Base-by-base conservation (phyloP, 371 early-diverging fungal species). In the Apophysomyces trapeziformis region DNA sequence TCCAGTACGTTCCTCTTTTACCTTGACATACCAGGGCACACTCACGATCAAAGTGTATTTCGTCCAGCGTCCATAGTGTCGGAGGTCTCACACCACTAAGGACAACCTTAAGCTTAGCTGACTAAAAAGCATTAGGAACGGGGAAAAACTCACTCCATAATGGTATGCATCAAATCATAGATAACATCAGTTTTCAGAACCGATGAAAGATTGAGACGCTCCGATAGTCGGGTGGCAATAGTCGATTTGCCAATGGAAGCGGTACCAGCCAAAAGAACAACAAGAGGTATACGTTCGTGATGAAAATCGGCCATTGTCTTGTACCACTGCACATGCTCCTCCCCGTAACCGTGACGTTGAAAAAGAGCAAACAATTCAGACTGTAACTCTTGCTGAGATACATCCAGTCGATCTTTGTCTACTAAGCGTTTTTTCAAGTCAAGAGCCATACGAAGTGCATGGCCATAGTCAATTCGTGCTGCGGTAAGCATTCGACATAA, bases 371-470 rank as follows among this genome's bases (percentile, higher is more conserved):
- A 79, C 26, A 79, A 56, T 43, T 78, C 70, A 16, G 38, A 45
- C 54, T 79, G 72, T 36, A 79, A 50, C 9, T 72, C 65, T 56
- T 66, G 32, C 44, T 79, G 79, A 5, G 79, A 65, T 11, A 78
- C 61, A 11, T 68, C 68, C 37, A 79, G 58, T 59, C 67, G 64
- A 5, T 36, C 57, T 26, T 71, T 70, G 36, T 79, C 79, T 7
- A 79, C 79, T 0, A 79, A 65, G 21, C 71, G 66, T 43, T 79
- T 79, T 45, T 79, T 79, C 5, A 79, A 66, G 47, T 79, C 79
- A 13, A 79, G 76, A 8, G 79, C 78, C 58, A 79, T 79, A n/a
- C 78, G 74, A 5, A 79, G 45, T 6, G 79, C 79, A 66, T 79
- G 79, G 11, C 67, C 67, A 57, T 75, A 72, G 43, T 78, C 69